phyloP scores from a whole-genome alignment of 2,329 filamentous ascomycete species.

The Aspergillus sp. region DNA sequence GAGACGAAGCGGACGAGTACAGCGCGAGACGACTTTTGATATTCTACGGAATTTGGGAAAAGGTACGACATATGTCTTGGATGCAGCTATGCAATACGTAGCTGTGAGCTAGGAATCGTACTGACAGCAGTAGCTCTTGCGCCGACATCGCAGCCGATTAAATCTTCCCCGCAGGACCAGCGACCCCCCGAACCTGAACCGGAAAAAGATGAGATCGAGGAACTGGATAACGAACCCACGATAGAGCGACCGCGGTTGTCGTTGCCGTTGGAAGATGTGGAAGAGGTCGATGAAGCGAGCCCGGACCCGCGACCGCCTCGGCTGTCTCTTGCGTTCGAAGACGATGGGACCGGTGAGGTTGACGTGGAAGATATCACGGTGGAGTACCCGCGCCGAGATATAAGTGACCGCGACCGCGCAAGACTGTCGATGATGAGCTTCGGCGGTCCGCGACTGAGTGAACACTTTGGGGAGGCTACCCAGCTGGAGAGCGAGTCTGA shows the following conservation, averaged over 20 bases:
- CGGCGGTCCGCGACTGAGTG: conserved; percentile 44
- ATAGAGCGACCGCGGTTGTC: conserved; percentile 41
- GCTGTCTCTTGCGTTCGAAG: conserved; percentile 43
- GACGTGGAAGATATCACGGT: conserved; percentile 39
- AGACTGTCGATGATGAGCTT: conserved; percentile 44
- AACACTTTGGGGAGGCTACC: conserved; percentile 50
- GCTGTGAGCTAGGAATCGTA: background rate
- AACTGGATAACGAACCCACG: conserved; percentile 48
- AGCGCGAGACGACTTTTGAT: conserved; percentile 56
- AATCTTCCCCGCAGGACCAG: conserved; percentile 45
- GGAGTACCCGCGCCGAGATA: conserved; percentile 43
- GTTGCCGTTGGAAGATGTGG: conserved; percentile 47
- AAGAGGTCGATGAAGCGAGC: conserved; percentile 43
- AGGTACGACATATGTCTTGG: conserved; percentile 32
- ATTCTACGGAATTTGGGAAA: conserved; percentile 52
- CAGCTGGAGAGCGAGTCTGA: conserved; percentile 44
- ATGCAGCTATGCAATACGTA: background rate
- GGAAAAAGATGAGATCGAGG: conserved; percentile 40
- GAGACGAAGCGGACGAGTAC: conserved; percentile 48
- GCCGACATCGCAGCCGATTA: conserved; percentile 44
- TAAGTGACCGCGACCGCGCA: conserved; percentile 35
- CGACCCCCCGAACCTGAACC: conserved; percentile 14
- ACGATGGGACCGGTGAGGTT: conserved; percentile 13
- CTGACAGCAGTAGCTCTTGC: conserved; percentile 43
- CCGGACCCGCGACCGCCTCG: conserved; percentile 37